Evolutionary conservation across 1,284 basidiomycete species (phyloP).

Genomic region (Sparassis latifolia): DNA sequence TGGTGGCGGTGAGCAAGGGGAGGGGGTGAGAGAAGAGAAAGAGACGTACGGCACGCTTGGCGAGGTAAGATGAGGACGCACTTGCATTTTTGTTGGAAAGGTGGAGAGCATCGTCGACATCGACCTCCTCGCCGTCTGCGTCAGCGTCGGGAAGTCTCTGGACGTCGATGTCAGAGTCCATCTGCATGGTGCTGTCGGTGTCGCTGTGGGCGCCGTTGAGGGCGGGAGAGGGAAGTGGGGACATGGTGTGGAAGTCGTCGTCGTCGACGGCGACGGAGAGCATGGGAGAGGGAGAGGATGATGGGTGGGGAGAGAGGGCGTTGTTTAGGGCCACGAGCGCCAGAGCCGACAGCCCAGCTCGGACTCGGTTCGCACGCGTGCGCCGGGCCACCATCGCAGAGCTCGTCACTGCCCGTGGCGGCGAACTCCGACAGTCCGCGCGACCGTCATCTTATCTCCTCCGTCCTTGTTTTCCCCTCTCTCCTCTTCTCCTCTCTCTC

Average conservation of each 20-base stretch:
- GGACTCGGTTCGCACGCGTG: conserved; percentile 31
- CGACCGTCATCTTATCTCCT: conserved; percentile 15
- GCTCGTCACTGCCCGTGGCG: conserved; percentile 25
- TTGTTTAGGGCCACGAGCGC: conserved; percentile 42
- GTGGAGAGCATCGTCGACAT: conserved; percentile 25
- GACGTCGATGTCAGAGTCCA: conserved; percentile 39
- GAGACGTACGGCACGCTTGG: conserved; percentile 26
- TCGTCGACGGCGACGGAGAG: conserved; percentile 40
- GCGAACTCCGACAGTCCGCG: conserved; percentile 24
- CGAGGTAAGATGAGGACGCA: conserved; percentile 23
- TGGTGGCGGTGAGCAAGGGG: too few relatives aligned
- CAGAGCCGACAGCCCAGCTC: conserved; percentile 27
- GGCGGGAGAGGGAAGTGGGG: conserved; percentile 21
- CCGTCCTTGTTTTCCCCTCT: conserved; percentile 1
- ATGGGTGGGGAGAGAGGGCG: conserved; percentile 29
- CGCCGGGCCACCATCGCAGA: conserved; percentile 19
- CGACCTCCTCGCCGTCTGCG: conserved; percentile 33
- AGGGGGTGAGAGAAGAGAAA: conserved; percentile 4
- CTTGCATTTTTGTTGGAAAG: conserved; percentile 17
- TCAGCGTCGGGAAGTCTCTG: conserved; percentile 29
- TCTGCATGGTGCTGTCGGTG: conserved; percentile 32
- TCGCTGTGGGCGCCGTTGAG: conserved; percentile 33
- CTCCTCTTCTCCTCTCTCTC: background rate
- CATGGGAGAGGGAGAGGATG: conserved; percentile 28
- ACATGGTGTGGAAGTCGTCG: conserved; percentile 20